Conservation (phyloP, 495 filamentous ascomycete species). For the Podospora pseudoanserina region DNA sequence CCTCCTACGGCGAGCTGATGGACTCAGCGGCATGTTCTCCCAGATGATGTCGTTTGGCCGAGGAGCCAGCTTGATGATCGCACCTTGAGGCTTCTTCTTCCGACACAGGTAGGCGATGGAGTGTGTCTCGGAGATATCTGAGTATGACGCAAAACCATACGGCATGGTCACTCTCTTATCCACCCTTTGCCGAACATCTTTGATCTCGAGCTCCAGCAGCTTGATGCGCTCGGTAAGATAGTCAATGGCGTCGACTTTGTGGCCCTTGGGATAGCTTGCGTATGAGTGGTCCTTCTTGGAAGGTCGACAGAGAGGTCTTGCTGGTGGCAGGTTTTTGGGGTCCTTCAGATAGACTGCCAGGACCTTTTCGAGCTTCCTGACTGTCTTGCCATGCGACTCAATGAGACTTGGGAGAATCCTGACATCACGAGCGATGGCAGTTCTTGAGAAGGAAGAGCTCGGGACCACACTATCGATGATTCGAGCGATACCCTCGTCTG, state of each 20-base stretch:
- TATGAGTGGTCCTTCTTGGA: constrained; percentile 65
- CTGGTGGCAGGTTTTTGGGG: constrained; percentile 72
- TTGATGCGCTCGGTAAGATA: constrained; percentile 84
- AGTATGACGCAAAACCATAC: constrained; percentile 92
- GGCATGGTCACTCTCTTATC: constrained; percentile 84
- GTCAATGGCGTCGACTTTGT: constrained; percentile 89
- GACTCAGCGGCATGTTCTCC: constrained; percentile 78
- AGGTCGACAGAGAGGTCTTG: constrained; percentile 74
- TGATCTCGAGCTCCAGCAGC: constrained; percentile 77
- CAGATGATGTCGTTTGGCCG: constrained; percentile 91
- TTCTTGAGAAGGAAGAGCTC: constrained; percentile 69
- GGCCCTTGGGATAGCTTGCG: constrained; percentile 54
- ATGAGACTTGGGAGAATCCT: constrained; percentile 82
- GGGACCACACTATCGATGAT: constrained; percentile 73
- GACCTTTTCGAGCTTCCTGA: constrained; percentile 75
- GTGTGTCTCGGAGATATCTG: constrained; percentile 82
- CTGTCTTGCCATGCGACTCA: constrained; percentile 74
- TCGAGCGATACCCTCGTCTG: constrained; percentile 81
- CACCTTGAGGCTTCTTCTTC: constrained; percentile 76
- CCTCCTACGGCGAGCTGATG: constrained; percentile 63
- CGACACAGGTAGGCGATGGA: constrained; percentile 76
- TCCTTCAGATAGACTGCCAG: constrained; percentile 87
- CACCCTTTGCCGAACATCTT: constrained; percentile 71
- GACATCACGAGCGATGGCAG: constrained; percentile 85
- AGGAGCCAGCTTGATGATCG: constrained; percentile 74